Percentiles rank a stretch among this genome's conserved stretches.
These are phyloP conservation scores for Silene conica DNA, from an alignment of 148 eudicot species.

Conservation along the genomic window DNA sequence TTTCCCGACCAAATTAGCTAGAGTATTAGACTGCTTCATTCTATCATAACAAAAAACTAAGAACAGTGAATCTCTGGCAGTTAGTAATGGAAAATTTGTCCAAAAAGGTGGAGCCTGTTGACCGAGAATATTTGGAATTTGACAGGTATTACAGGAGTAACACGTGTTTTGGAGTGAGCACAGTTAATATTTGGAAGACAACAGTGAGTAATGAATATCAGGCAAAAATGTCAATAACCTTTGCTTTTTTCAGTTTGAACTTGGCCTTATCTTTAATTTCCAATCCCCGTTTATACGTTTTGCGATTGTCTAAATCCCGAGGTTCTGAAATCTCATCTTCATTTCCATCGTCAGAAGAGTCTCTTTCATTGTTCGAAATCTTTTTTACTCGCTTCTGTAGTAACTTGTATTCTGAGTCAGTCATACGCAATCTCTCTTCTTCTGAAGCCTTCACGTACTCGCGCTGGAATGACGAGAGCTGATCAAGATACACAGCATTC, in stretches of 20 bases:
- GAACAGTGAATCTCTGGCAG: too few species aligned
- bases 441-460: conserved; percentile 59
- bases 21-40: too few species aligned
- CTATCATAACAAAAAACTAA: too few species aligned
- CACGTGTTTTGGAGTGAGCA: background rate
- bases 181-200: background rate
- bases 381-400: conserved; percentile 38
- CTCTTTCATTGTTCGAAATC: conserved; percentile 29
- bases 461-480: conserved; percentile 50
- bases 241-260: conserved; percentile 73
- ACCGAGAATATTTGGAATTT: too few species aligned
- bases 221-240: conserved; percentile 36
- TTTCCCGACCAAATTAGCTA: too few species aligned
- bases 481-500: conserved; percentile 66
- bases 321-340: conserved; percentile 23
- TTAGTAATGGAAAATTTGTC: too few species aligned
- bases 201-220: background rate
- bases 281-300: conserved; percentile 28
- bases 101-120: background rate
- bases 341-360: conserved; percentile 32
- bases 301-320: conserved; percentile 21
- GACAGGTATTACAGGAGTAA: background rate
- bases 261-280: conserved; percentile 52
- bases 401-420: conserved; percentile 50
- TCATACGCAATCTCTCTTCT: conserved; percentile 61